A percentile compares a stretch with the other conserved stretches of the same genome.
Conservation (phyloP, 73 alveolate species). For the Tetrahymena thermophila region DNA sequence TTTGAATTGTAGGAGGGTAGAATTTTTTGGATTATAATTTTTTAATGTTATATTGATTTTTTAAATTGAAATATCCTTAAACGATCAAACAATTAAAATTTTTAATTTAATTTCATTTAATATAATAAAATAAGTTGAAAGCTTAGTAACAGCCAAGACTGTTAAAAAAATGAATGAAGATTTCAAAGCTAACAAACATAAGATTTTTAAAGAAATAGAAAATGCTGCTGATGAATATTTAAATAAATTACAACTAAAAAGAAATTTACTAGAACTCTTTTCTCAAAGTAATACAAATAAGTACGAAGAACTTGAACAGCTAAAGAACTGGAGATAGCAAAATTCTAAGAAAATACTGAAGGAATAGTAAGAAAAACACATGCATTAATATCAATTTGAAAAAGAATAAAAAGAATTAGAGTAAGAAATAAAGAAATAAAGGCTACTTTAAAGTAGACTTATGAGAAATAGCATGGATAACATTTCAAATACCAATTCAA, state of each 20-base stretch:
- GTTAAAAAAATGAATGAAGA: not conserved
- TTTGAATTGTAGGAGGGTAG: no score
- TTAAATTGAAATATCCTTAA: no score
- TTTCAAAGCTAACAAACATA: not conserved
- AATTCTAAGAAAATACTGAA: not conserved
- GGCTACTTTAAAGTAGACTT: not conserved
- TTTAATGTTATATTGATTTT: no score
- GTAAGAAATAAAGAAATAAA: not conserved
- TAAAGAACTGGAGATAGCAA: not conserved
- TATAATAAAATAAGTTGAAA: not conserved
- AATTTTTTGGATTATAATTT: no score
- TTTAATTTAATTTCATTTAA: not conserved
- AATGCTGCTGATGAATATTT: not conserved
- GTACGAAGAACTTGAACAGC: not conserved
- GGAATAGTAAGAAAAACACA: not conserved
- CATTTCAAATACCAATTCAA: not conserved
- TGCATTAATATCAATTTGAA: not conserved
- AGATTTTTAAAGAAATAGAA: not conserved
- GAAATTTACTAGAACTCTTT: not conserved
- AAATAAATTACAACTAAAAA: not conserved
- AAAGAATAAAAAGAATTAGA: not conserved
- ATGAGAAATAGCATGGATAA: not conserved
- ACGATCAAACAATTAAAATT: not conserved
- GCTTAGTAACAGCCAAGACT: not conserved
- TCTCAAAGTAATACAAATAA: not conserved